Percentiles rank a stretch among this genome's conserved stretches.
These are phyloP conservation scores for Cerrena zonata DNA, from an alignment of 1,284 basidiomycete genomes.

Conservation along the genomic window DNA sequence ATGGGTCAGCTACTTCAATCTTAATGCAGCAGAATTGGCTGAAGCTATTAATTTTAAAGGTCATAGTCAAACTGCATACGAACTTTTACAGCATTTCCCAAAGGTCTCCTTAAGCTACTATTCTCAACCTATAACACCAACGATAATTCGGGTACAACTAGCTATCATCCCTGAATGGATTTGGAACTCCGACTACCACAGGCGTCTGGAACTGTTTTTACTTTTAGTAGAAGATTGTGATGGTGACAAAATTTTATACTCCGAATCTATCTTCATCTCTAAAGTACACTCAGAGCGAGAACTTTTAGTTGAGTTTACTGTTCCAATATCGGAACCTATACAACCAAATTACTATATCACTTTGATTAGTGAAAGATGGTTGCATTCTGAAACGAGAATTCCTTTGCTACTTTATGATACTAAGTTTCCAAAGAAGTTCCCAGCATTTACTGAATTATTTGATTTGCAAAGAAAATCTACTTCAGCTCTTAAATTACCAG, in stretches of 20 bases:
- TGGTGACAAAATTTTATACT: slow-evolving; percentile 91
- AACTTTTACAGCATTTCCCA: slow-evolving; percentile 95
- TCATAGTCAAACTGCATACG: slow-evolving; percentile 85
- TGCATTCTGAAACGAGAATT: slow-evolving; percentile 89
- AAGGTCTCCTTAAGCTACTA: no score
- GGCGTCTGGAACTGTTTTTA: slow-evolving; percentile 82
- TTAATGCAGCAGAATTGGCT: slow-evolving; percentile 82
- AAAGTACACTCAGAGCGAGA: slow-evolving; percentile 90
- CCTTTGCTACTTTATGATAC: slow-evolving; percentile 98
- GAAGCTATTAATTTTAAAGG: slow-evolving; percentile 86
- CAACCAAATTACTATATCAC: slow-evolving; percentile 98
- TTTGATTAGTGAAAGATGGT: slow-evolving; percentile 90
- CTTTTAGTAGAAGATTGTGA: slow-evolving; percentile 96
- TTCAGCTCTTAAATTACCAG: slow-evolving; percentile 85
- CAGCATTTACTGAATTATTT: slow-evolving; percentile 84
- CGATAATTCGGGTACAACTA: slow-evolving; percentile 81
- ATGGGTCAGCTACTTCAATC: slow-evolving; percentile 93
- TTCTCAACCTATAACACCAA: slow-evolving; percentile 89
- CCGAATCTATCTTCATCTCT: slow-evolving; percentile 87
- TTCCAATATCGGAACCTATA: slow-evolving; percentile 93
- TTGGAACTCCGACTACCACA: slow-evolving; percentile 94
- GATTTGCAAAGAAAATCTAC: slow-evolving; percentile 90
- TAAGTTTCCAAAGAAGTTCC: slow-evolving; percentile 96
- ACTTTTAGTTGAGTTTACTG: slow-evolving; percentile 89
- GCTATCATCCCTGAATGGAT: slow-evolving; percentile 93